A percentile compares a stretch with the other conserved stretches of the same genome.
Conservation (phyloP, 2,329 filamentous ascomycete genomes). For the Pezicula rhizophila region DNA sequence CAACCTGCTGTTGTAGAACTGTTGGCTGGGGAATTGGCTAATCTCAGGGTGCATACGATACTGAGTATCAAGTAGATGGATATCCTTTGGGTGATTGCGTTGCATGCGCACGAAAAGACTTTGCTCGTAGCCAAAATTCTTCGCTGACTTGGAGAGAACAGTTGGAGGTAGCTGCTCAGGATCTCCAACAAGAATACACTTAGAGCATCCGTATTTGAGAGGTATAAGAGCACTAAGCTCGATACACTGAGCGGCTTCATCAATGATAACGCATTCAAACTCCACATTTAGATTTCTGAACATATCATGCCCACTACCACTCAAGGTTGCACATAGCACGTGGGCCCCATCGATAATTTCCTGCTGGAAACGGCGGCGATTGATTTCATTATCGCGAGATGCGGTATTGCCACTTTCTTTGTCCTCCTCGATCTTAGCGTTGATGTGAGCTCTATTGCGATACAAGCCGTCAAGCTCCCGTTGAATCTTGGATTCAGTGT, state of each 20-base stretch:
- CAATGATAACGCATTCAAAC: constrained; percentile 97
- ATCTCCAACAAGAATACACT: constrained; percentile 95
- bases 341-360: constrained; percentile 86
- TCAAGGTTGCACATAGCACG: constrained; percentile 90
- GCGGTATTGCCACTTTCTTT: constrained; percentile 81
- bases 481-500: constrained; percentile 51
- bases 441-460: constrained; percentile 68
- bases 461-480: constrained; percentile 74
- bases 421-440: constrained; percentile 77
- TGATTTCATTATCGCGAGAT: constrained; percentile 79
- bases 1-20: constrained; percentile 87
- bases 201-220: constrained; percentile 92
- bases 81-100: constrained; percentile 76
- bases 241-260: constrained; percentile 96
- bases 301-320: constrained; percentile 94
- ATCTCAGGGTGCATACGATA: constrained; percentile 99
- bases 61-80: constrained; percentile 93
- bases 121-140: constrained; percentile 91
- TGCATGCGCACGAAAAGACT: constrained; percentile 99
- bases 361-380: constrained; percentile 78
- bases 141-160: constrained; percentile 88
- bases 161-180: constrained; percentile 96
- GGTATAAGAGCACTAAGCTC: constrained; percentile 95
- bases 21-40: constrained; percentile 78
- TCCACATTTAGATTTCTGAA: constrained; percentile 91